A percentile compares a stretch with the other conserved stretches of the same genome.
phyloP scores from a whole-genome alignment of 306 rosid species.

The Cicer judaicum region DNA sequence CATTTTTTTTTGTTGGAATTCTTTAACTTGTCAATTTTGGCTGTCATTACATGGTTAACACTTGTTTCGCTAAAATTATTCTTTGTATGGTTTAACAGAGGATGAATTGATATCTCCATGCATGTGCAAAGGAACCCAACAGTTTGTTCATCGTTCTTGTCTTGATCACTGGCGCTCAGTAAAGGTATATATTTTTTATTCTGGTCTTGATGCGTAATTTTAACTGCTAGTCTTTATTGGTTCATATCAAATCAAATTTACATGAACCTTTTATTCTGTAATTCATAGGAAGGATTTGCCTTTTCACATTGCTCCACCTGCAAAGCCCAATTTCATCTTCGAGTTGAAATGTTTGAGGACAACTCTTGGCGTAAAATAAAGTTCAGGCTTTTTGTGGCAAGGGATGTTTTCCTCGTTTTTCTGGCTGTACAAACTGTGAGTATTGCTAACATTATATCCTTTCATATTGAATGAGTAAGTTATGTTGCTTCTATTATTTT shows the following conservation, averaged over 20 bases:
- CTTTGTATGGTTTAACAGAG: conserved; percentile 56
- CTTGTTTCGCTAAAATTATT: conserved; percentile 34
- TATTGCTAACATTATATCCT: conserved; percentile 26
- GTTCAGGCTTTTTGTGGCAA: conserved; percentile 91
- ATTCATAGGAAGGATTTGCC: conserved; percentile 91
- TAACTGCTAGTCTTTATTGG: conserved; percentile 30
- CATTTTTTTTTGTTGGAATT: background rate
- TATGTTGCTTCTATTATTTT: conserved; percentile 32
- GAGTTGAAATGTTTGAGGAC: conserved; percentile 80
- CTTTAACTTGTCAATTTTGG: background rate
- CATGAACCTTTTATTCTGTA: conserved; percentile 21
- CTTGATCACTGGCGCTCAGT: conserved; percentile 99
- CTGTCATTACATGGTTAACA: conserved; percentile 10
- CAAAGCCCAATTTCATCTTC: conserved; percentile 95
- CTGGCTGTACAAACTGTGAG: conserved; percentile 97
- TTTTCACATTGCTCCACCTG: conserved; percentile 99
- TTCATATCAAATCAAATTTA: conserved; percentile 36
- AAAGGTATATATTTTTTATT: conserved; percentile 57
- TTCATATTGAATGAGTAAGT: conserved; percentile 1
- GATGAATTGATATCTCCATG: conserved; percentile 97
- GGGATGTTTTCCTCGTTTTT: conserved; percentile 97
- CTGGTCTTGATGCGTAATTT: conserved; percentile 37
- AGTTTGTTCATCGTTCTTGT: conserved; percentile 96
- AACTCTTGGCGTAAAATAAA: conserved; percentile 86
- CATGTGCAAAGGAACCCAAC: conserved; percentile 99